Base-by-base conservation (phyloP, 345 rosid species). In the Geranium rotundifolium region DNA sequence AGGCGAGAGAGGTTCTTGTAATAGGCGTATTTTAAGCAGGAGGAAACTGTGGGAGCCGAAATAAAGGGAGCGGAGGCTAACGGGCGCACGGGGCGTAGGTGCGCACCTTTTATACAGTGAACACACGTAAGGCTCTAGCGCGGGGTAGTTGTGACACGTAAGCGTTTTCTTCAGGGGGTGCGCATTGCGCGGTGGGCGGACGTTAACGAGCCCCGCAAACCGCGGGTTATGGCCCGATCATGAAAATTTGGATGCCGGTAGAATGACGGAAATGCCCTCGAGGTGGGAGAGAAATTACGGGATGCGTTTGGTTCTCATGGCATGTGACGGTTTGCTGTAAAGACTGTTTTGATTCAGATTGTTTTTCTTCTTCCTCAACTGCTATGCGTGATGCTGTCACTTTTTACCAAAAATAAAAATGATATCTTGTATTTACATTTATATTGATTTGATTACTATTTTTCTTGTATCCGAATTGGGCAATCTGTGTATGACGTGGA, bases 121-220 rank as follows among this genome's bases (percentile, higher is more conserved):
- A 46, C 60, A 49, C 68, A 61, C 74, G 74, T 74, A 64, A 66
- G 20, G 31, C 20, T 59, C 55, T 37, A 16, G 5, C 12, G 62
- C n/a, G 20, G 16, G 56, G 58, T 23, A 23, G 54, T 60, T 52
- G 62, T 67, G 74, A 63, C 78, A 61, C 76, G 77, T 71, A 50
- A 58, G 66, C 9, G 3, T 5, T 6, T 15, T 5, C 1, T 8
- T 31, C 27, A 59, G 29, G 56, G 1, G 49, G 54, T 13, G 58
- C 34, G 55, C 58, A 59, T 1, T 17, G 56, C 65, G 19, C 55
- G 1, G 0, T 0, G 5, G 16, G 71, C 37, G 73, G 46, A 70
- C 27, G 27, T 23, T 23, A 23, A 23, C 27, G 27, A 23, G 27
- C 27, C 27, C 27, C 27, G 27, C 27, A 23, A 23, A 23, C 27